These are phyloP conservation scores for Cyclotella sp. DNA, from an alignment of 108 stramenopile species.

Conservation along the genomic window DNA sequence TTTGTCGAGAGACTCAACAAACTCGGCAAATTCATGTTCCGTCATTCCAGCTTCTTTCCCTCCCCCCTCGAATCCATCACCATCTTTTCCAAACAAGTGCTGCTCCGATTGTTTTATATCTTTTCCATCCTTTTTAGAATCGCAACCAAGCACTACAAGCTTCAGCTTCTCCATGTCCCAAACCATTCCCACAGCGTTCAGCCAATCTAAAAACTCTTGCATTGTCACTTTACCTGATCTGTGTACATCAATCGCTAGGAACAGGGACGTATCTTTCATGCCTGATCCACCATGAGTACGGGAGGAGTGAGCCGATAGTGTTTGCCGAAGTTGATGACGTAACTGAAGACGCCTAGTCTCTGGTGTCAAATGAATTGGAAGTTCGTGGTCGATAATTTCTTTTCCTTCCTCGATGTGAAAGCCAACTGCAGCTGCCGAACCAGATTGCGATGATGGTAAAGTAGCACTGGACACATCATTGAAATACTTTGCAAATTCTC, in stretches of 20 bases:
- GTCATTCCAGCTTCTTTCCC: slow-evolving; percentile 36
- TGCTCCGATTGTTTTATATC: slow-evolving; percentile 8
- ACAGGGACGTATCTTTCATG: slow-evolving; percentile 50
- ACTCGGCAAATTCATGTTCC: slow-evolving; percentile 42
- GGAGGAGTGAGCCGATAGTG: slow-evolving; percentile 37
- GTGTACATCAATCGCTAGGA: slow-evolving; percentile 45
- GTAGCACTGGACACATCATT: slow-evolving; percentile 25
- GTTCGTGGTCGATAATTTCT: slow-evolving; percentile 18
- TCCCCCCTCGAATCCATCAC: background rate
- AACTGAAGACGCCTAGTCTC: slow-evolving; percentile 13
- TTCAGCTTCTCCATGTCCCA: slow-evolving; percentile 36
- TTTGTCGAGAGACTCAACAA: slow-evolving; percentile 43
- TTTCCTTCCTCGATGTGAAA: slow-evolving; percentile 18
- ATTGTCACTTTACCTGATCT: slow-evolving; percentile 44
- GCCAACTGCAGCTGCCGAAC: slow-evolving; percentile 33
- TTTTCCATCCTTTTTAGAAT: slow-evolving; percentile 1
- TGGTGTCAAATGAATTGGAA: slow-evolving; percentile 24
- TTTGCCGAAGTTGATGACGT: slow-evolving; percentile 31
- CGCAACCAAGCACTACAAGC: slow-evolving; percentile 27
- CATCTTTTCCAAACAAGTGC: slow-evolving; percentile 26
- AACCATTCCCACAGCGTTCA: slow-evolving; percentile 36
- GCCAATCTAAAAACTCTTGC: slow-evolving; percentile 45
- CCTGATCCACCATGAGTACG: slow-evolving; percentile 34
- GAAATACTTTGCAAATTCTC: slow-evolving; percentile 44
- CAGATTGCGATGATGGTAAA: slow-evolving; percentile 24